Base-by-base conservation (phyloP, 2,329 filamentous ascomycete species). In the Annulohypoxylon truncatum region DNA sequence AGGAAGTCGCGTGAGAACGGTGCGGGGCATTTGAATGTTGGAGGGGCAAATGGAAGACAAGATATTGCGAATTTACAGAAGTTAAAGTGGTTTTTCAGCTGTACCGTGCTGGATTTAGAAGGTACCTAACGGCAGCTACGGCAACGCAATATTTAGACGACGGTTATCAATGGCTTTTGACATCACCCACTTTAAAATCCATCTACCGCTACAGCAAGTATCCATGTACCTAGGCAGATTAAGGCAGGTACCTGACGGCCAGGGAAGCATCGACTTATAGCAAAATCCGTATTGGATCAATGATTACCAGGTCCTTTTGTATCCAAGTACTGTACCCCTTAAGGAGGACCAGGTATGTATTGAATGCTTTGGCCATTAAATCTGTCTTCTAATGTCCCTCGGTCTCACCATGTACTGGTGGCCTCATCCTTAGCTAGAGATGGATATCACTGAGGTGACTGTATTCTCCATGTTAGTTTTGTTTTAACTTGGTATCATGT, bases 21-120 rank as follows among this genome's bases (percentile, higher is more conserved):
- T 72, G 70, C 68, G 70, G 70, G 70, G 70, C 70, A 72, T 70
- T 59, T 67, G 64, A 47, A n/a, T 29, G 10, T 55, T 63, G 59
- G 63, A 64, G 58, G 62, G 61, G 60, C 54, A 38, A 66, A 62
- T 68, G 44, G 44, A 56, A 53, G 57, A 56, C 40, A 38, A 62
- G 62, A 60, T 65, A 68, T 59, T 67, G 61, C 56, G 40, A 52
- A 40, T 57, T 52, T 57, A 13, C 33, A 22, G 24, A 26, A 59
- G 40, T 26, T 64, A 59, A 58, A 31, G 24, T 42, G 7, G 20
- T 47, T 47, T 47, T 22, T 44, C 15, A 40, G 10, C 24, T 42
- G 51, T 38, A 40, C 50, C 42, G 61, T 56, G 40, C 56, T 67
- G 35, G 5, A 60, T 62, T 48, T 50, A 68, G 61, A 68, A 68